Conservation (phyloP, 208 protist genomes). For the Porcisia deanei region DNA sequence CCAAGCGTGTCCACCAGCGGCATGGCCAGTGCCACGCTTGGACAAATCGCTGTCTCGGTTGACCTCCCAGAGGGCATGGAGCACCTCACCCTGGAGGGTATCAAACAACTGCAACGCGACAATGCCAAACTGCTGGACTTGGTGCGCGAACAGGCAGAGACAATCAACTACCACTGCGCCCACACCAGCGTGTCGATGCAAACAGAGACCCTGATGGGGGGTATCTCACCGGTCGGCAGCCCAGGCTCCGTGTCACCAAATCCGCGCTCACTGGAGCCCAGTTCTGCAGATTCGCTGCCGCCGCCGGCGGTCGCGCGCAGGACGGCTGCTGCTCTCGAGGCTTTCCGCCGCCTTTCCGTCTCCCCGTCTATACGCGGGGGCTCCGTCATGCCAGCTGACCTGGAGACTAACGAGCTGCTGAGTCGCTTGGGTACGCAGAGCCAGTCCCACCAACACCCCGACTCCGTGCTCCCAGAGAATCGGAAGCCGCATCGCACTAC, state of each 20-base stretch:
- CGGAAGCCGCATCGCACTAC: constrained; percentile 33
- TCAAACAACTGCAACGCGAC: constrained; percentile 64
- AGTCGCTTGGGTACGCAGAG: constrained; percentile 34
- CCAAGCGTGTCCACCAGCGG: constrained; percentile 10
- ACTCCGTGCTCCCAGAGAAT: constrained; percentile 45
- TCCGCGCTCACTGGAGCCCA: constrained; percentile 28
- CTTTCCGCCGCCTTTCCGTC: constrained; percentile 43
- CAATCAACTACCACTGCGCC: constrained; percentile 58
- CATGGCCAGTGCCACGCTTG: constrained; percentile 37
- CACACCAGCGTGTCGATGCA: constrained; percentile 32
- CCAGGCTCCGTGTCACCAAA: constrained; percentile 29
- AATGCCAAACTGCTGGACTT: constrained; percentile 66
- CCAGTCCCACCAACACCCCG: constrained; percentile 33
- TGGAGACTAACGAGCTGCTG: constrained; percentile 36
- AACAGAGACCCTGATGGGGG: constrained; percentile 9
- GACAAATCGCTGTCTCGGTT: constrained; percentile 46
- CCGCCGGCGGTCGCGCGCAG: constrained; percentile 4
- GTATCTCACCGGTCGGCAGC: constrained; percentile 34
- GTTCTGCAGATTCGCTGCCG: constrained; percentile 13
- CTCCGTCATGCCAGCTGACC: constrained; percentile 36
- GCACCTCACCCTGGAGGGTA: constrained; percentile 39
- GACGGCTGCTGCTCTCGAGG: constrained; percentile 18
- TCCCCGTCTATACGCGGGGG: constrained; percentile 37
- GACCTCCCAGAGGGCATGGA: constrained; percentile 38
- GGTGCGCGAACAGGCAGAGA: constrained; percentile 49